These are phyloP conservation scores for Colletotrichum karsti DNA, from an alignment of 2,329 filamentous ascomycete species.

Conservation along the genomic window DNA sequence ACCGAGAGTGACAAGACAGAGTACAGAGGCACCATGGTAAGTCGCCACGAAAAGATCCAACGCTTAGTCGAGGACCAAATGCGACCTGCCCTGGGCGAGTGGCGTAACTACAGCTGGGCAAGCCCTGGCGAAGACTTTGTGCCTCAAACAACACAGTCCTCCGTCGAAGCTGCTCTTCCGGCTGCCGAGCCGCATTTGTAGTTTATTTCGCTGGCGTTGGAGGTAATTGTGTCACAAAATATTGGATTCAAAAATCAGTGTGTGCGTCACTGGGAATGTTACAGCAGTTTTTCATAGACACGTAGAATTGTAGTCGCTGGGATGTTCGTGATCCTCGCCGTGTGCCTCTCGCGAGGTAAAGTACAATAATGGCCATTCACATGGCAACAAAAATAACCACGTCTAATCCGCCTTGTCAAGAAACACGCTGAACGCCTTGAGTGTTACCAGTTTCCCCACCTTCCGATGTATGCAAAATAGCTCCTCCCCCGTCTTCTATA, in stretches of 20 bases:
- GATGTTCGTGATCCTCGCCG: not conserved
- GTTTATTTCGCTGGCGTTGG: not conserved
- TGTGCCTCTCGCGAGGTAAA: constrained; percentile 6
- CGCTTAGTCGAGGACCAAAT: constrained; percentile 51
- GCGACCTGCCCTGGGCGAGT: constrained; percentile 65
- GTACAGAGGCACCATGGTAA: constrained; percentile 30
- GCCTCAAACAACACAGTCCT: constrained; percentile 37
- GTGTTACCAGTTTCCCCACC: constrained; percentile 18
- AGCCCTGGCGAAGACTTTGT: constrained; percentile 61
- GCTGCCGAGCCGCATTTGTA: constrained; percentile 14
- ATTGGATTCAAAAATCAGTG: not conserved
- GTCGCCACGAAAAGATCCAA: constrained; percentile 38
- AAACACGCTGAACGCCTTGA: constrained; percentile 23
- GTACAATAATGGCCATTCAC: constrained; percentile 21
- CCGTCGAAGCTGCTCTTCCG: constrained; percentile 12
- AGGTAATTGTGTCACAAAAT: not conserved
- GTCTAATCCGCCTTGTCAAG: constrained; percentile 17
- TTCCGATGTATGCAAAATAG: constrained; percentile 25
- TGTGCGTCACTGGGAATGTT: not conserved
- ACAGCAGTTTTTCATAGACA: not conserved
- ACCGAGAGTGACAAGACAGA: constrained; percentile 30
- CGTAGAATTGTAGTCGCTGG: not conserved
- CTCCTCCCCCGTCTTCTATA: not conserved
- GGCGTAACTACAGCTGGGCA: constrained; percentile 72
- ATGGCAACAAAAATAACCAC: not conserved